Evolutionary conservation across 2,329 filamentous ascomycete genomes (phyloP).

Genomic region (Pseudogymnoascus sp.): DNA sequence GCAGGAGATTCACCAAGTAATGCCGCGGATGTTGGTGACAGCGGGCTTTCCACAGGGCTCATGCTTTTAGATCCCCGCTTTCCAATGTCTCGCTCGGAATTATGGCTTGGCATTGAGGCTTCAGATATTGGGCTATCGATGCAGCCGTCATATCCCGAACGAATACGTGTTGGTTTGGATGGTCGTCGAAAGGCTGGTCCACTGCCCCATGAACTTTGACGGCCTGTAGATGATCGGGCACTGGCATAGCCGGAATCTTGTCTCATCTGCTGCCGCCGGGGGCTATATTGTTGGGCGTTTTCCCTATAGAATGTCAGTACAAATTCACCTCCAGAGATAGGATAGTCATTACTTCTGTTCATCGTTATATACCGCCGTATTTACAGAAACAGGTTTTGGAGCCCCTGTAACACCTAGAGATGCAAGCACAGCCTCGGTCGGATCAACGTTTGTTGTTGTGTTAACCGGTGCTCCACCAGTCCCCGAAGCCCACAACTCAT

Average conservation of each 20-base stretch:
- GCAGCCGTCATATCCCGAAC: not conserved
- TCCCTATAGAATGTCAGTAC: not conserved
- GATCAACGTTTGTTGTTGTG: constrained; percentile 16
- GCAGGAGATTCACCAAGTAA: constrained; percentile 21
- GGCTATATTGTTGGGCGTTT: constrained; percentile 12
- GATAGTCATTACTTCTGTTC: not conserved
- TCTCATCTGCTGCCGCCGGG: constrained; percentile 2
- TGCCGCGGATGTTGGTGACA: constrained; percentile 24
- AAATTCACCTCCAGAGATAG: not conserved
- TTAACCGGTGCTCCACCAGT: constrained; percentile 22
- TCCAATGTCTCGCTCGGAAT: not conserved
- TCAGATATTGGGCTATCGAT: constrained; percentile 5
- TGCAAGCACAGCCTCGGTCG: constrained; percentile 27
- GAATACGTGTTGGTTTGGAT: not conserved
- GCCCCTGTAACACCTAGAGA: constrained; percentile 30
- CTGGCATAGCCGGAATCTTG: constrained; percentile 28
- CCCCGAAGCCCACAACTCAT: constrained; percentile 23
- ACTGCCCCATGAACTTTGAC: constrained; percentile 9
- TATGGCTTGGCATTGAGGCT: not conserved
- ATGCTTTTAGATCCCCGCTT: not conserved
- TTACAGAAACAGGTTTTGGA: constrained; percentile 25
- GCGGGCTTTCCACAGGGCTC: constrained; percentile 11
- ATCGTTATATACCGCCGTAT: not conserved
- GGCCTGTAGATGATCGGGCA: constrained; percentile 23
- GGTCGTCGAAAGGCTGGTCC: not conserved